A percentile compares a stretch with the other conserved stretches of the same genome.
These are phyloP conservation scores for Boletellus ananiceps DNA, from an alignment of 768 basidiomycete species.

Conservation along the genomic window DNA sequence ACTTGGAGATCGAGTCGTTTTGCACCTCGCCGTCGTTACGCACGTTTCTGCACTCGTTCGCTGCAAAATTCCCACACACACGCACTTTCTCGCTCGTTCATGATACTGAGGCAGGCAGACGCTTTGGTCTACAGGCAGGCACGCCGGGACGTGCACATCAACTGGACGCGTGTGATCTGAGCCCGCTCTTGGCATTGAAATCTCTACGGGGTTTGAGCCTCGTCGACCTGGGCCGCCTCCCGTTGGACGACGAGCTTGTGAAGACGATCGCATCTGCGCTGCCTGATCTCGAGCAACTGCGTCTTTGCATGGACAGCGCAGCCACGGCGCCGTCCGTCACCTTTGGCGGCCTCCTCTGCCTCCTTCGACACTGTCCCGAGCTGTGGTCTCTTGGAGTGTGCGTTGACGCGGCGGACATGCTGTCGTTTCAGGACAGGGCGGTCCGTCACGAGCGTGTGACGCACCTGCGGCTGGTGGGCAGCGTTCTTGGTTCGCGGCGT, in stretches of 20 bases:
- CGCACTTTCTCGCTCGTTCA: slow-evolving; percentile 21
- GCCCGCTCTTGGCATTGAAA: slow-evolving; percentile 14
- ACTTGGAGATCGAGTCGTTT: slow-evolving; percentile 20
- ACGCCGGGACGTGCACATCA: slow-evolving; percentile 18
- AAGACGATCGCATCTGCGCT: slow-evolving; percentile 13
- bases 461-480: slow-evolving; percentile 17
- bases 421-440: slow-evolving; percentile 8
- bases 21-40: slow-evolving; percentile 18
- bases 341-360: slow-evolving; percentile 18
- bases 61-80: slow-evolving; percentile 8
- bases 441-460: slow-evolving; percentile 11
- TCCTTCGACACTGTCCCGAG: slow-evolving; percentile 19
- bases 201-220: slow-evolving; percentile 13
- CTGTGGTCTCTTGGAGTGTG: slow-evolving; percentile 7
- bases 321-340: slow-evolving; percentile 4
- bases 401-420: slow-evolving; percentile 15
- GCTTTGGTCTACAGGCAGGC: slow-evolving; percentile 17
- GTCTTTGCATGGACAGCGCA: not conserved
- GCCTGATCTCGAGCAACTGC: slow-evolving; percentile 18
- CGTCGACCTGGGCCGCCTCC: slow-evolving; percentile 13
- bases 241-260: slow-evolving; percentile 15
- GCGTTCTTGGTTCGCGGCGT: slow-evolving; percentile 10
- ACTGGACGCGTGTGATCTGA: slow-evolving; percentile 7
- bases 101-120: slow-evolving; percentile 14
- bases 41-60: slow-evolving; percentile 11